Evolutionary conservation across 805 yeast genomes (phyloP).

Genomic region (Ogataea thermomethanolica): DNA sequence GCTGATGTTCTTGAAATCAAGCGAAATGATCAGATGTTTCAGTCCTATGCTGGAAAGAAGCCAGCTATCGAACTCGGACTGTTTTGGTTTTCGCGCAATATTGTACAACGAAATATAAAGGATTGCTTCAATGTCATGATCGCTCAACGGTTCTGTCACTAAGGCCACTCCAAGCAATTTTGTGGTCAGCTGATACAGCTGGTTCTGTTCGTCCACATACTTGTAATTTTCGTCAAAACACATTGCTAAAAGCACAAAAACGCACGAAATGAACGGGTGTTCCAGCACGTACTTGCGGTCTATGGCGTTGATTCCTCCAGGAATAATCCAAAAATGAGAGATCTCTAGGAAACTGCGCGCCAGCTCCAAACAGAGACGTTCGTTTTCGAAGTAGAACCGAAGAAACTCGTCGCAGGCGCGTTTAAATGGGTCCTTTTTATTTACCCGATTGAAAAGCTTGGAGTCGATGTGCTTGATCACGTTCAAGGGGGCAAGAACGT

Average conservation of each 20-base stretch:
- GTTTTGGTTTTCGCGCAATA: constrained; percentile 51
- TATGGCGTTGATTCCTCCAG: constrained; percentile 54
- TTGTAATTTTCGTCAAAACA: constrained; percentile 51
- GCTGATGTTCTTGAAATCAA: constrained; percentile 42
- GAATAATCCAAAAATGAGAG: constrained; percentile 60
- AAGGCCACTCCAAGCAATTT: constrained; percentile 47
- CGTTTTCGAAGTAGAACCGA: constrained; percentile 43
- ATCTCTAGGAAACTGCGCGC: constrained; percentile 47
- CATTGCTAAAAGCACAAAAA: constrained; percentile 52
- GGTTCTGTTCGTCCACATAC: constrained; percentile 45
- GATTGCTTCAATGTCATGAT: constrained; percentile 59
- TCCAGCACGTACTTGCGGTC: constrained; percentile 42
- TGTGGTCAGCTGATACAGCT: constrained; percentile 46
- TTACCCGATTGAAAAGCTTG: constrained; percentile 23
- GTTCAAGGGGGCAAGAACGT: constrained; percentile 30
- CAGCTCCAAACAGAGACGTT: constrained; percentile 40
- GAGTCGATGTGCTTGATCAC: constrained; percentile 31
- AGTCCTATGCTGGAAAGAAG: constrained; percentile 50
- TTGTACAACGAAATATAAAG: constrained; percentile 52
- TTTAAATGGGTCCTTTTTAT: constrained; percentile 30
- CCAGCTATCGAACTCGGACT: constrained; percentile 51
- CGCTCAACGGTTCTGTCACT: constrained; percentile 50
- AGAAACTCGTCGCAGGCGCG: constrained; percentile 42
- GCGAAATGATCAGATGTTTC: constrained; percentile 44
- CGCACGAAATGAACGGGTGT: constrained; percentile 55